Conservation (phyloP, 345 rosid species). For the Physaria fendleri region DNA sequence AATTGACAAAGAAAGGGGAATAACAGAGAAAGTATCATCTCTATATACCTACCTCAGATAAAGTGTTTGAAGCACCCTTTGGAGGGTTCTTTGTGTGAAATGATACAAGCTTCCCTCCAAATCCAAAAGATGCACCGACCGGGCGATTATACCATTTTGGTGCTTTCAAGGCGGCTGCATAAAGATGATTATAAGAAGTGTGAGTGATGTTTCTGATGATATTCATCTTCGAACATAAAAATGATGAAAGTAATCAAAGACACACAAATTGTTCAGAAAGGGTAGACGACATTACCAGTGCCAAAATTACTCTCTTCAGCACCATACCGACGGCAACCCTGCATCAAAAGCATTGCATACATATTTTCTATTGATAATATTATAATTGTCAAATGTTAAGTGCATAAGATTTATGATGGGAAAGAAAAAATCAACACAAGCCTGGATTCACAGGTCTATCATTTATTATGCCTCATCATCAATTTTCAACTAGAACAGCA, state of each 20-base stretch:
- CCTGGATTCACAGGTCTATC: not conserved
- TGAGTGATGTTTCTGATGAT: conserved; percentile 3
- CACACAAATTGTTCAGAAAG: not conserved
- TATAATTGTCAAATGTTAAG: not conserved
- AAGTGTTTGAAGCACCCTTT: conserved; percentile 33
- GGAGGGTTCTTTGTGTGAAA: conserved; percentile 47
- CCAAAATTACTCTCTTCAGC: conserved; percentile 49
- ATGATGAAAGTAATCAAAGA: not conserved
- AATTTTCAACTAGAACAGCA: not conserved
- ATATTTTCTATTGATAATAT: not conserved
- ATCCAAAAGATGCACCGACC: conserved; percentile 91
- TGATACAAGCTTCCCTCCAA: conserved; percentile 95
- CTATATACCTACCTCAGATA: conserved; percentile 57
- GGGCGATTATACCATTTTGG: conserved; percentile 97
- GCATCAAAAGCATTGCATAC: conserved; percentile 28
- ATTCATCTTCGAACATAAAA: conserved; percentile 7
- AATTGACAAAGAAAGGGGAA: not conserved
- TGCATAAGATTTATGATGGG: not conserved
- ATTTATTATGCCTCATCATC: not conserved
- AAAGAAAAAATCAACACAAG: conserved; percentile 2
- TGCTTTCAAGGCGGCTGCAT: conserved; percentile 65
- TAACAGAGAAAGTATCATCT: not conserved
- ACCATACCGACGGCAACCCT: conserved; percentile 79
- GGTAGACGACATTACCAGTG: conserved; percentile 43
- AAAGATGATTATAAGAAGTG: not conserved